These are phyloP conservation scores for Serendipita indica DNA, from an alignment of 768 basidiomycete species.

Conservation along the genomic window DNA sequence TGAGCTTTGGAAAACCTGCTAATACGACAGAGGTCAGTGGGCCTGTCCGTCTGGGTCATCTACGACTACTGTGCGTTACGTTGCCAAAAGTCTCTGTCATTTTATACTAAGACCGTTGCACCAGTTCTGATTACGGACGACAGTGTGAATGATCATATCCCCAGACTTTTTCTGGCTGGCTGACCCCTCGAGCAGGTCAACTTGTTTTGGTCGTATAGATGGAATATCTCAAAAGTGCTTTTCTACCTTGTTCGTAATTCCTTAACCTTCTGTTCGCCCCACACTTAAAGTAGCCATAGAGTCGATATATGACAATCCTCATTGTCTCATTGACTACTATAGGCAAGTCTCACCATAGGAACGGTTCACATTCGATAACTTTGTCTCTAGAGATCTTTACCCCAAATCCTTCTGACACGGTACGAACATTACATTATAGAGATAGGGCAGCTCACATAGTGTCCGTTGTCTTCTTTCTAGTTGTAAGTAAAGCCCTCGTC, in stretches of 20 bases:
- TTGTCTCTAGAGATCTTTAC: background rate
- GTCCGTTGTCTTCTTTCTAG: background rate
- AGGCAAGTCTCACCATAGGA: background rate
- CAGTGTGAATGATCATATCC: background rate
- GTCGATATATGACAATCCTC: background rate
- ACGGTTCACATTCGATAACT: background rate
- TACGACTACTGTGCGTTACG: background rate
- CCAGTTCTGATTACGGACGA: conserved; percentile 1
- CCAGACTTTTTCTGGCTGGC: no score
- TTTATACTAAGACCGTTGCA: background rate
- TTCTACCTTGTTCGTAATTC: background rate
- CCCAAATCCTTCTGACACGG: background rate
- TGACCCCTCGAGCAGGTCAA: no score
- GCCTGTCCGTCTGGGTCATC: conserved; percentile 2
- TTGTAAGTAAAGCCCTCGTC: background rate
- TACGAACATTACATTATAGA: background rate
- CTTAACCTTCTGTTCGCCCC: background rate
- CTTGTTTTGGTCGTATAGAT: conserved; percentile 3
- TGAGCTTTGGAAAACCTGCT: no score
- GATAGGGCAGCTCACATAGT: background rate
- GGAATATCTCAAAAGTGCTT: background rate
- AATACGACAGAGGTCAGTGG: no score
- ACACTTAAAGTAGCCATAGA: background rate
- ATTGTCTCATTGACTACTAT: background rate
- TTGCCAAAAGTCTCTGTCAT: background rate